phyloP scores from a whole-genome alignment of 2,329 filamentous ascomycete genomes.

The Apiospora phragmitis region DNA sequence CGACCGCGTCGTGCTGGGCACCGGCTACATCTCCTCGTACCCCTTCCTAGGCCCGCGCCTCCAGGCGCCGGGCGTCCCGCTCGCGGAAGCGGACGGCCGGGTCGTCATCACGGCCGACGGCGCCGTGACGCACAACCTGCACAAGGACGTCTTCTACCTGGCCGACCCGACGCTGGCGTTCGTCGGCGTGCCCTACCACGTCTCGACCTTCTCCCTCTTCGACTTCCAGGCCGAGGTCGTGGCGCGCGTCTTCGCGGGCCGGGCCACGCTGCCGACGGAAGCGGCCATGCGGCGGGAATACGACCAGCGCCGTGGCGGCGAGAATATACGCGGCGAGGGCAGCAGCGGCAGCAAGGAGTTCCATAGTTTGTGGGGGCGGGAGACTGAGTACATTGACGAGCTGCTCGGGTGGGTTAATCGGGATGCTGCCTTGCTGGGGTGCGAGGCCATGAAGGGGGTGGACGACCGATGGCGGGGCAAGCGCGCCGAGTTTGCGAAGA shows the following conservation, averaged over 20 bases:
- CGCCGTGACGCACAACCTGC: constrained; percentile 63
- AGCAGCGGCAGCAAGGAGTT: constrained; percentile 31
- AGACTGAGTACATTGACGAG: constrained; percentile 34
- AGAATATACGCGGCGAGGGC: not conserved
- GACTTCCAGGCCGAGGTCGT: constrained; percentile 68
- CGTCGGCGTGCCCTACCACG: constrained; percentile 65
- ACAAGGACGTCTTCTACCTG: constrained; percentile 73
- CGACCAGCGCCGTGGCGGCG: constrained; percentile 27
- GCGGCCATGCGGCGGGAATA: constrained; percentile 40
- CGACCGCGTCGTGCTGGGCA: constrained; percentile 64
- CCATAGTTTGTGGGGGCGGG: constrained; percentile 36
- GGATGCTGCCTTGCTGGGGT: constrained; percentile 20
- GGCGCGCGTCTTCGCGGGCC: constrained; percentile 56
- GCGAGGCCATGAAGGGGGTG: constrained; percentile 31
- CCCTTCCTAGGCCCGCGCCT: constrained; percentile 61
- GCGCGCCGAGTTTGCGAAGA: not conserved
- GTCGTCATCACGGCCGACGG: constrained; percentile 64
- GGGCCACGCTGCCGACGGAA: constrained; percentile 39
- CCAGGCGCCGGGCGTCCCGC: constrained; percentile 39
- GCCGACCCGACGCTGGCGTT: constrained; percentile 64
- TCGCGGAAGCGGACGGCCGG: constrained; percentile 49
- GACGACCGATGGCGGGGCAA: constrained; percentile 31
- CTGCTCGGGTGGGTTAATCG: constrained; percentile 30
- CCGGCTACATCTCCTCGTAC: constrained; percentile 68
- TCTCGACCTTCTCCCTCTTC: constrained; percentile 68